These are phyloP conservation scores for Chaetomium sp. DNA, from an alignment of 2,329 filamentous ascomycete genomes.

Conservation along the genomic window DNA sequence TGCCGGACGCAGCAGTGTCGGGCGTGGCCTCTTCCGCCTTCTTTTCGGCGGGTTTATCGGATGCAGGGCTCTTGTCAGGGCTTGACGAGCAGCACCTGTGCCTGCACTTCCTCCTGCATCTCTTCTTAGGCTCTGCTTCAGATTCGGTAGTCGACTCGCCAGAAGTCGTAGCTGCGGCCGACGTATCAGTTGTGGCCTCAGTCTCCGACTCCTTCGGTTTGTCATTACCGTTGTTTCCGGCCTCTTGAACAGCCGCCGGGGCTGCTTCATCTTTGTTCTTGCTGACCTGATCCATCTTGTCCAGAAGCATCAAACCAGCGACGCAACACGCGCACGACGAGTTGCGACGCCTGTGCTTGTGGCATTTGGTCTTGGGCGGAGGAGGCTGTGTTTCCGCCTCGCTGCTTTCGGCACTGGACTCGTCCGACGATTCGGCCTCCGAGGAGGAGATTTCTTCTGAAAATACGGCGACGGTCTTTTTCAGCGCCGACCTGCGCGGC, in stretches of 20 bases:
- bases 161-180: not conserved
- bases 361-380: not conserved
- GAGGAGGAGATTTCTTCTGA: not conserved
- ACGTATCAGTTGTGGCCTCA: conserved; percentile 5
- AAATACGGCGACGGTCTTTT: conserved; percentile 21
- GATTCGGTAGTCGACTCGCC: conserved; percentile 5
- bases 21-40: conserved; percentile 2
- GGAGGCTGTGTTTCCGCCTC: not conserved
- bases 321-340: conserved; percentile 32
- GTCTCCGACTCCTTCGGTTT: not conserved
- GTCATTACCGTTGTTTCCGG: not conserved
- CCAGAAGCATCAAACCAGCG: conserved; percentile 24
- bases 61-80: too few species aligned
- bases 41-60: not conserved
- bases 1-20: not conserved
- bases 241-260: not conserved
- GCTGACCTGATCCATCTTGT: conserved; percentile 15
- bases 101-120: too few species aligned
- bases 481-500: conserved; percentile 34
- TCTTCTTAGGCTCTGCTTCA: conserved; percentile 2
- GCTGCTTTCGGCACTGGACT: conserved; percentile 4
- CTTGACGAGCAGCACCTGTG: too few species aligned
- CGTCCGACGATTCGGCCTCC: conserved; percentile 4
- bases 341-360: conserved; percentile 25
- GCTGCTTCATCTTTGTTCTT: conserved; percentile 15